These are phyloP conservation scores for Peronospora destructor DNA, from an alignment of 352 stramenopile species.

Conservation along the genomic window DNA sequence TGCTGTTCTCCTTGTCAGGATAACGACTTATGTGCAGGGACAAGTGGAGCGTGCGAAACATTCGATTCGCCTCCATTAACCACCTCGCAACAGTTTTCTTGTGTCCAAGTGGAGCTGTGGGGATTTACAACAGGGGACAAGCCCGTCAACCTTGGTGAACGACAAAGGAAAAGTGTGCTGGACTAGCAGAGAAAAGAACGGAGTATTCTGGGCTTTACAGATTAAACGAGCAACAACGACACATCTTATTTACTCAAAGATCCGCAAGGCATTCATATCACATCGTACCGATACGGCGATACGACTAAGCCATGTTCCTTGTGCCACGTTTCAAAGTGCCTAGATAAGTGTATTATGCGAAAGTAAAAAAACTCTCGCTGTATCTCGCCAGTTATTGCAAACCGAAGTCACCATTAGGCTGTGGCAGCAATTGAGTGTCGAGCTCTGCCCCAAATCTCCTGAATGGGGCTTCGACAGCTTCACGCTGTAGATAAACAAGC, in stretches of 20 bases:
- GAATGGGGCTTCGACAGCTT: slow-evolving; percentile 30
- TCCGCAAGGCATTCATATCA: slow-evolving; percentile 10
- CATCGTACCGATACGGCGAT: slow-evolving; percentile 6
- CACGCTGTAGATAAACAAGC: slow-evolving; percentile 18
- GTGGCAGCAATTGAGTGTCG: slow-evolving; percentile 23
- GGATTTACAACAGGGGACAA: slow-evolving; percentile 70
- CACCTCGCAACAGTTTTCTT: slow-evolving; percentile 71
- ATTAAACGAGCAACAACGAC: slow-evolving; percentile 9
- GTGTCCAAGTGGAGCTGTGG: slow-evolving; percentile 80
- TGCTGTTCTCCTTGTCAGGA: slow-evolving; percentile 39
- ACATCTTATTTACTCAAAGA: slow-evolving; percentile 32
- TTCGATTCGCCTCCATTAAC: slow-evolving; percentile 79
- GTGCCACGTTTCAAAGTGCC: not conserved
- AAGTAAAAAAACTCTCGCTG: slow-evolving; percentile 3
- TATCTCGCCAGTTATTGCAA: slow-evolving; percentile 15
- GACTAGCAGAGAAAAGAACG: slow-evolving; percentile 35
- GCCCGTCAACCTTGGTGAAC: slow-evolving; percentile 23
- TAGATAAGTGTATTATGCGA: slow-evolving; percentile 12
- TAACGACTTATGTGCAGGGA: slow-evolving; percentile 74
- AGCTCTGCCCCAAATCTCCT: slow-evolving; percentile 29
- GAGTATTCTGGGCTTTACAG: not conserved
- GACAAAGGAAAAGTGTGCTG: slow-evolving; percentile 59
- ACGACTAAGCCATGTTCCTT: not conserved
- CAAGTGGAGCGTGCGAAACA: slow-evolving; percentile 83
- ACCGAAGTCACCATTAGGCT: slow-evolving; percentile 11